Evolutionary conservation across 768 basidiomycete species (phyloP).

Genomic region (Tulasnella sp.): DNA sequence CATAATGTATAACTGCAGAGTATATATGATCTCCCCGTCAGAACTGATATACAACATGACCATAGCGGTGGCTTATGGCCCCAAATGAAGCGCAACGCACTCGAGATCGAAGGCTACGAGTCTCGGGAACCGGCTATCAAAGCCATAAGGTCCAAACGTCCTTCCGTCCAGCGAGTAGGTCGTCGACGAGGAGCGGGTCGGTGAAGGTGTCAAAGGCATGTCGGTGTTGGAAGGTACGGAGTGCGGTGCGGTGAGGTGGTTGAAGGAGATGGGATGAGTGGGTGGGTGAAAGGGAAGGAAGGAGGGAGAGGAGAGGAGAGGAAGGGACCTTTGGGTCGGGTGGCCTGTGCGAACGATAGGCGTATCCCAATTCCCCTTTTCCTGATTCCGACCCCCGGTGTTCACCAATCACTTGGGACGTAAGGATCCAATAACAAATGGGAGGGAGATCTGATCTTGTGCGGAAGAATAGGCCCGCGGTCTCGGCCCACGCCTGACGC

Average conservation of each 20-base stretch:
- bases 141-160: background rate
- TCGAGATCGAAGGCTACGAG: slow-evolving; percentile 77
- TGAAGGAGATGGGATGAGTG: background rate
- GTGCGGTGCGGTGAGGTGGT: background rate
- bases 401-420: too few relatives aligned
- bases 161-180: background rate
- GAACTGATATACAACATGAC: slow-evolving; percentile 3
- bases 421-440: too few relatives aligned
- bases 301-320: too few relatives aligned
- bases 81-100: slow-evolving; percentile 32
- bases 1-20: slow-evolving; percentile 65
- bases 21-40: background rate
- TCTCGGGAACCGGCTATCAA: slow-evolving; percentile 36
- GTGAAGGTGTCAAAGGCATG: background rate
- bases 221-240: background rate
- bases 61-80: background rate
- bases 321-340: too few relatives aligned
- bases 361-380: too few relatives aligned
- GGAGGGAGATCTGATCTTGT: too few relatives aligned
- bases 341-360: too few relatives aligned
- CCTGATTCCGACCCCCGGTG: too few relatives aligned
- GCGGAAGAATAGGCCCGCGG: too few relatives aligned
- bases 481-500: too few relatives aligned
- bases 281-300: background rate
- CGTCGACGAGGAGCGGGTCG: background rate